Percentiles rank a stretch among this genome's conserved stretches.
These are phyloP conservation scores for Nannochloris sp. DNA, from an alignment of 139 green algal genomes.

Conservation along the genomic window DNA sequence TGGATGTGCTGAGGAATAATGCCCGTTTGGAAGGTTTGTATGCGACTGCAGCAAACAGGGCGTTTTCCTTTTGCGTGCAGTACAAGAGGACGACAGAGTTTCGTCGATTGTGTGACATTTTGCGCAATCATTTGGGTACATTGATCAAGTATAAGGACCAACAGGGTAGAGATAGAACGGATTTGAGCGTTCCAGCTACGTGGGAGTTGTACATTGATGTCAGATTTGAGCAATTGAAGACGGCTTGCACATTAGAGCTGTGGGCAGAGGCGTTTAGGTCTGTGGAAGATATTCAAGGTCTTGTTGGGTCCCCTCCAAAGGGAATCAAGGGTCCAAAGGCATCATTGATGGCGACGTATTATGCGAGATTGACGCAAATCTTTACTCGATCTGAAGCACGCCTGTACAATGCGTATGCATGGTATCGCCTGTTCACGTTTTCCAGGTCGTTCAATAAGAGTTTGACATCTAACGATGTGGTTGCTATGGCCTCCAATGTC, in stretches of 20 bases:
- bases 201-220: conserved; percentile 92
- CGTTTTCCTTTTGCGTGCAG: conserved; percentile 88
- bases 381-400: conserved; percentile 74
- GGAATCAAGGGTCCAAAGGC: conserved; percentile 81
- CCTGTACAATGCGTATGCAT: conserved; percentile 92
- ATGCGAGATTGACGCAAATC: conserved; percentile 85
- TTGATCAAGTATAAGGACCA: conserved; percentile 86
- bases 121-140: conserved; percentile 94
- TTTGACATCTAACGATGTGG: conserved; percentile 59
- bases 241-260: conserved; percentile 83
- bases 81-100: conserved; percentile 98
- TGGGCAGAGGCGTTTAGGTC: conserved; percentile 97
- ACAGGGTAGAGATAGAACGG: conserved; percentile 74
- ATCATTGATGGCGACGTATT: conserved; percentile 93
- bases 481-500: conserved; percentile 74
- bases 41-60: conserved; percentile 69
- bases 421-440: conserved; percentile 78
- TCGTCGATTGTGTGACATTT: conserved; percentile 93
- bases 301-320: conserved; percentile 58
- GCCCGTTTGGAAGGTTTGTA: conserved; percentile 93
- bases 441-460: conserved; percentile 75
- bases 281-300: conserved; percentile 96
- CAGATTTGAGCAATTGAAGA: conserved; percentile 86
- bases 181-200: conserved; percentile 77
- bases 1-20: conserved; percentile 98